phyloP scores from a whole-genome alignment of 169 alveolate genomes.

The Babesia divergens region DNA sequence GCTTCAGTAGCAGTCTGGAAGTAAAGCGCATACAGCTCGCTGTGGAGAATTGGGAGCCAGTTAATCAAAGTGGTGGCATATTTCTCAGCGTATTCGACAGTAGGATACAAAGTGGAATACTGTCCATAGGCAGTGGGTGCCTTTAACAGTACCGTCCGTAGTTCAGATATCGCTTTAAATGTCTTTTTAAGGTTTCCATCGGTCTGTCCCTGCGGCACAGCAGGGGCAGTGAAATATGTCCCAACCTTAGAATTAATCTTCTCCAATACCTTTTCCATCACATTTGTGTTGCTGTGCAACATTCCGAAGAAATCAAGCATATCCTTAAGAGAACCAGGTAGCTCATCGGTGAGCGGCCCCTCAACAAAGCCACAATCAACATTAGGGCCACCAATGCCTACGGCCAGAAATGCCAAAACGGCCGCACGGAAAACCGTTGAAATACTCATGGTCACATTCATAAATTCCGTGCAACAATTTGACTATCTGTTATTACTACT shows the following conservation, averaged over 20 bases:
- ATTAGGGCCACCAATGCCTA: no score
- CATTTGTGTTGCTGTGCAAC: neutral
- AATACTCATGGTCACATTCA: no score
- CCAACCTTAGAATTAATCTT: neutral
- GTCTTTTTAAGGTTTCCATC: neutral
- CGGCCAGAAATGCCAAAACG: no score
- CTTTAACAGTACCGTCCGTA: neutral
- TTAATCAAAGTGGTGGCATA: no score
- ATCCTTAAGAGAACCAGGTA: neutral
- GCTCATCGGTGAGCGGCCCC: no score
- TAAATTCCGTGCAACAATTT: no score
- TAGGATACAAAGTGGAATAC: neutral
- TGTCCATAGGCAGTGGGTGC: neutral
- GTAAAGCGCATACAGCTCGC: neutral
- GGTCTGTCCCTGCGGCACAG: neutral
- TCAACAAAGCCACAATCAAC: no score
- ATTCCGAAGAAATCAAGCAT: neutral
- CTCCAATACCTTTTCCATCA: neutral
- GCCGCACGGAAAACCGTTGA: no score
- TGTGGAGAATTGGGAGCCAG: neutral
- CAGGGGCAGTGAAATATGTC: neutral
- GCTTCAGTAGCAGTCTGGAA: neutral
- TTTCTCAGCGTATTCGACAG: no score
- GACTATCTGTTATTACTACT: no score
- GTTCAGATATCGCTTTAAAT: neutral